Conservation (phyloP, 2,329 filamentous ascomycete species). For the Malbranchea cinnamomea region DNA sequence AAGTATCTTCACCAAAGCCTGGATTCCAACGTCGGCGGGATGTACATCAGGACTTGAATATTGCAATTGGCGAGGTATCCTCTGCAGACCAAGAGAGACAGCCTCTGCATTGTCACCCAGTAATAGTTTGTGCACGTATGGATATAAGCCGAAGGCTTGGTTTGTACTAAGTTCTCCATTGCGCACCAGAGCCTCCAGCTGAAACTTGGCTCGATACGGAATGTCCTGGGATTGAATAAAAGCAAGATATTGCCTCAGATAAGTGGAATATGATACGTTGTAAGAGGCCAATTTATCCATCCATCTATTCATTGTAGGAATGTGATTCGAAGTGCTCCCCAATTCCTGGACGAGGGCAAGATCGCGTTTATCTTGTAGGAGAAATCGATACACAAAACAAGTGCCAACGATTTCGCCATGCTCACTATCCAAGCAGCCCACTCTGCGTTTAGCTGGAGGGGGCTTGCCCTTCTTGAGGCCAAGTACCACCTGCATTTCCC, state of each 20-base stretch:
- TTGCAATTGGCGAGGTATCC: conserved; percentile 37
- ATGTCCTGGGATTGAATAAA: too few relatives aligned
- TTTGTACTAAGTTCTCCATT: conserved; percentile 35
- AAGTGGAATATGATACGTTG: conserved; percentile 3
- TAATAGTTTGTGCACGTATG: conserved; percentile 22
- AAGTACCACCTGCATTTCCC: conserved; percentile 1
- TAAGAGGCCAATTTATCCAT: conserved; percentile 8
- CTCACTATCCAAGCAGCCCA: conserved; percentile 9
- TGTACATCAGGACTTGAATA: conserved; percentile 40
- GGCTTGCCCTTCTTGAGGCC: conserved; percentile 1
- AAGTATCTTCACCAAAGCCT: conserved; percentile 29
- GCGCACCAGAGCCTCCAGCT: conserved; percentile 47
- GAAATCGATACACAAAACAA: conserved; percentile 33
- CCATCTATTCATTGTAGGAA: conserved; percentile 13
- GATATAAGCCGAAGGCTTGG: conserved; percentile 26
- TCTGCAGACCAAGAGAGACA: conserved; percentile 36
- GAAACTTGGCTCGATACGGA: conserved; percentile 44
- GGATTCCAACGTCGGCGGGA: conserved; percentile 25
- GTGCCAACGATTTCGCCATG: conserved; percentile 12
- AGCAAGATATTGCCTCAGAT: too few relatives aligned
- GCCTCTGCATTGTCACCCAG: conserved; percentile 2
- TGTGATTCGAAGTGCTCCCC: conserved; percentile 9
- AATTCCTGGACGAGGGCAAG: conserved; percentile 15
- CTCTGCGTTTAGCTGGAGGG: conserved; percentile 6
- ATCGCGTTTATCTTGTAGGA: conserved; percentile 16